These are phyloP conservation scores for Mycena amicta DNA, from an alignment of 768 basidiomycete species.

Conservation along the genomic window DNA sequence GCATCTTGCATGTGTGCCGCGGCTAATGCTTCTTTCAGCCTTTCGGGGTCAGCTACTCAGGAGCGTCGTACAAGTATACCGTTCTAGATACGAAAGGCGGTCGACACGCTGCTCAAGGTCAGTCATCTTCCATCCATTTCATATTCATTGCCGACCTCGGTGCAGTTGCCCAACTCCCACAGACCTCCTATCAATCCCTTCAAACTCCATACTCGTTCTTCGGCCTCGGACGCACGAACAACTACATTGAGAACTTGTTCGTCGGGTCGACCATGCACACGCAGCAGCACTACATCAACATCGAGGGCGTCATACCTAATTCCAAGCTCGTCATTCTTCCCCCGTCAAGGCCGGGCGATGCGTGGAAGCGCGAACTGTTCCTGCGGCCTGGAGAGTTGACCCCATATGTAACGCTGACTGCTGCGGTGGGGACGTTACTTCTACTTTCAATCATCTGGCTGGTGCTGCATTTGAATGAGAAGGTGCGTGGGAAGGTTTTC, in stretches of 20 bases:
- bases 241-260: conserved; percentile 98
- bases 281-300: conserved; percentile 77
- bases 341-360: conserved; percentile 51
- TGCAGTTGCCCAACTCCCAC: conserved; percentile 87
- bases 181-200: conserved; percentile 89
- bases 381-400: conserved; percentile 96
- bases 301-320: conserved; percentile 98
- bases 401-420: conserved; percentile 92
- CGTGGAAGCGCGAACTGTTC: conserved; percentile 89
- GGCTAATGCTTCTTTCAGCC: conserved; percentile 53
- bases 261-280: conserved; percentile 86
- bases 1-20: not conserved
- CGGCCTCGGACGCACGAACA: conserved; percentile 96
- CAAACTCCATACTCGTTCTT: conserved; percentile 94
- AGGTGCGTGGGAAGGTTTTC: too few relatives aligned
- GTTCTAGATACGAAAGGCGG: conserved; percentile 88
- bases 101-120: conserved; percentile 89
- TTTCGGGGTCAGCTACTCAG: conserved; percentile 91
- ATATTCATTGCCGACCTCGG: conserved; percentile 5
- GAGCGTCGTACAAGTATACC: conserved; percentile 96
- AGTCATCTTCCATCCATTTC: conserved; percentile 14
- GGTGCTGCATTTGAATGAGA: conserved; percentile 88
- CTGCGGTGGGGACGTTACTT: conserved; percentile 68
- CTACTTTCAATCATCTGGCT: conserved; percentile 82
- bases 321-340: conserved; percentile 96